phyloP scores from a whole-genome alignment of 305 asterid genomes.

The Rubia occidens region DNA sequence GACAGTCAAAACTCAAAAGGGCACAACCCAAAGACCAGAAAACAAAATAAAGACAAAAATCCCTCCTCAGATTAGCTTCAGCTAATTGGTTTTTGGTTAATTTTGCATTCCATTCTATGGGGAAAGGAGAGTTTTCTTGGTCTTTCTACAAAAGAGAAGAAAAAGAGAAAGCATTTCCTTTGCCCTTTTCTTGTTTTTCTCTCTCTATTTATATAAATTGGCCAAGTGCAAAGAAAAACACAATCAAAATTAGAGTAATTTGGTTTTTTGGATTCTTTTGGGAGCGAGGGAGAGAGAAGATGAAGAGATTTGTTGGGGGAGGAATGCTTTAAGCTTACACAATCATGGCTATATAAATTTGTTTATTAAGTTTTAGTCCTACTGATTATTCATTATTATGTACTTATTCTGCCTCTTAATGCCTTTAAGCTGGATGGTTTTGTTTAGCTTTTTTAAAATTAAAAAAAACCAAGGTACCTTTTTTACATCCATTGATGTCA shows the following conservation, averaged over 20 bases:
- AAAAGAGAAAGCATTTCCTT: slow-evolving; percentile 15
- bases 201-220: slow-evolving; percentile 8
- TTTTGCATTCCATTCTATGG: slow-evolving; percentile 16
- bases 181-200: slow-evolving; percentile 2
- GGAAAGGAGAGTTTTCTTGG: neutral
- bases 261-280: slow-evolving; percentile 30
- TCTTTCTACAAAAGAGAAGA: slow-evolving; percentile 12
- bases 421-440: neutral
- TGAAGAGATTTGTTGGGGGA: neutral
- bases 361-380: neutral
- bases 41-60: slow-evolving; percentile 9
- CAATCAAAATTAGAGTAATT: neutral
- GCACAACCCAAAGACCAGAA: neutral
- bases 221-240: neutral
- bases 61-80: slow-evolving; percentile 27
- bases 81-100: slow-evolving; percentile 18
- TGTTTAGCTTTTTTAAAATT: neutral
- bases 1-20: slow-evolving; percentile 10
- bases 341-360: neutral
- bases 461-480: too few relatives aligned
- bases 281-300: neutral
- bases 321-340: neutral
- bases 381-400: slow-evolving; percentile 2
- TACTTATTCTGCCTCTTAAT: neutral
- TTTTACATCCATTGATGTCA: neutral